Evolutionary conservation across 805 yeast species (phyloP), one percentile per base, ranked within the genome.

Genomic region (Starmera quercuum): DNA sequence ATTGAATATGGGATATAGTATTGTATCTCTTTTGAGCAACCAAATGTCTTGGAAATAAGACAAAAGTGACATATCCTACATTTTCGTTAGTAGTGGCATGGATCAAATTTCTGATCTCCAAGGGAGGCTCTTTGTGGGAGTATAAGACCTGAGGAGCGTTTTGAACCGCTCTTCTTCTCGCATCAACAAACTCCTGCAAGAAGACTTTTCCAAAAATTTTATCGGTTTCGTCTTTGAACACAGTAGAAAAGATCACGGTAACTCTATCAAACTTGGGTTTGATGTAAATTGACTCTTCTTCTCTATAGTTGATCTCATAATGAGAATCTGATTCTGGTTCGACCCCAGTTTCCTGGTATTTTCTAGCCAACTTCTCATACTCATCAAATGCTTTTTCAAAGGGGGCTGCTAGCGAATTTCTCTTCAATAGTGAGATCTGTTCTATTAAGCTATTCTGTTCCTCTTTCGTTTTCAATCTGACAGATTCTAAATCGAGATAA

Each of bases 121-220:
- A 68, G 7, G 99, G 99, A n/a, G 97, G 85, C 47, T 85, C 96
- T 42, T 69, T 73, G 54, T 81, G 87, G 6, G 95, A 81, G 53
- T 83, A 88, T 49, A 92, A 72, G 34, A 92, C 99, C 66, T 92
- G 99, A 13, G 99, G 99, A 2, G 97, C 97, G 32, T 92, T 88
- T 63, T 92, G 98, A 40, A 92, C 90, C 5, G 95, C 83, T 58
- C 96, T 75, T 55, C 83, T 83, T 61, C 99, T 78, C 9, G 97
- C 96, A 58, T 88, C 97, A 29, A 87, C 95, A 57, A 88, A 88
- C 62, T 88, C 96, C 56, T 86, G 95, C 42, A 86, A 64, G 53
- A 86, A 86, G 24, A 86, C 95, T 58, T 81, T 85, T 28, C 95
- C 94, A 47, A 85, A 83, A 34, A 83, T 72, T 56, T 84, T 86